Evolutionary conservation across 768 basidiomycete species (phyloP), one percentile per base, ranked within the genome.

Genomic region (Phanerochaete carnosa): DNA sequence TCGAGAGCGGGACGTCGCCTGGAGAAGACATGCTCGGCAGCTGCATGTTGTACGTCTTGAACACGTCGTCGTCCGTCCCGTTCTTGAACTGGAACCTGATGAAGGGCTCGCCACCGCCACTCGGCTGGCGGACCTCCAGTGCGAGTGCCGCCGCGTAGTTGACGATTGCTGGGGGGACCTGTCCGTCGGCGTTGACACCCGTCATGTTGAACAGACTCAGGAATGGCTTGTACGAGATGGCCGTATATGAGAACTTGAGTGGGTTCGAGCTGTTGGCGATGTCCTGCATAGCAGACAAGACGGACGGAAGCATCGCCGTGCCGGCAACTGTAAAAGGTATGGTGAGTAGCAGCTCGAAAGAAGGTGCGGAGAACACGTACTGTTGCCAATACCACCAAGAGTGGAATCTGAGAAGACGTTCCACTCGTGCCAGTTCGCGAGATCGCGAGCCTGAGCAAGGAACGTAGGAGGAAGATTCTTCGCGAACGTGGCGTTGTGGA

Each of bases 161-260:
- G 37, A 88, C 88, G 59, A 90, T 80, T 12, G 81, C 83, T 33
- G 84, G 79, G 8, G 89, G 76, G 63, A 80, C 65, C 1, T 84
- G 80, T 57, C 82, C 78, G 51, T 76, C 72, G 15, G 76, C 68
- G 15, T 80, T 79, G 33, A 80, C 78, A 3, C 82, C 78, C 0
- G 87, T 89, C 82, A 93, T 85, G 72, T 89, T 88, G 77, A 92
- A 91, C 50, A 92, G 72, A 8, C 86, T 87, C 39, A 92, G 62
- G 74, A 92, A 87, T 0, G 89, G 90, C 71, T 92, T 91, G 77
- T 92, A 92, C 0, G 89, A 79, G 57, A 86, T 77, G 13, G 83
- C 84, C 32, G 82, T 75, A 62, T 87, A 81, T 22, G 77, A 71
- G 49, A 93, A 66, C 68, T 85, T 84, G 60, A 85, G 67, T 1